Percentiles rank a stretch among this genome's conserved stretches.
phyloP scores from a whole-genome alignment of 345 rosid genomes.

The Pseudoturritis turrita region DNA sequence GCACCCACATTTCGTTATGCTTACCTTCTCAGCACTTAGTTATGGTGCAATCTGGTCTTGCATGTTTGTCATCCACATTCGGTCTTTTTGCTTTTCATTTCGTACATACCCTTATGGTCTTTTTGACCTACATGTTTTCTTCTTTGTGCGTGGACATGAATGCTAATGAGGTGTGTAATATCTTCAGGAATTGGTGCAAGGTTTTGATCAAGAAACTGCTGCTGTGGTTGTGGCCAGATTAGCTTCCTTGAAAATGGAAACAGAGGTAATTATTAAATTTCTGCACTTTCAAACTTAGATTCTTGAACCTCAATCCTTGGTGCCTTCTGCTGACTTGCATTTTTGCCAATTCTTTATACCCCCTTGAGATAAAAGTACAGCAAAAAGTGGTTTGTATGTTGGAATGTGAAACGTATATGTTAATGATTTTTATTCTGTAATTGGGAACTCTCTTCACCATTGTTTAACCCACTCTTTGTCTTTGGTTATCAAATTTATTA shows the following conservation, averaged over 20 bases:
- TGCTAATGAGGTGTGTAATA: constrained; percentile 14
- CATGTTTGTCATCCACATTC: background rate
- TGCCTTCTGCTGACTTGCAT: background rate
- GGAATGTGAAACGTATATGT: no score
- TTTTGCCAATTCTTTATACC: background rate
- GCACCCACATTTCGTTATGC: background rate
- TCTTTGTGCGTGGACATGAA: background rate
- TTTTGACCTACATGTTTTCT: background rate
- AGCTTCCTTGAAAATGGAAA: constrained; percentile 94
- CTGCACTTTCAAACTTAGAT: background rate
- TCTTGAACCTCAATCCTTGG: background rate
- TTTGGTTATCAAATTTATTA: background rate
- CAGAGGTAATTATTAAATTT: constrained; percentile 53
- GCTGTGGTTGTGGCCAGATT: constrained; percentile 97
- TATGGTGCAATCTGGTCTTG: background rate
- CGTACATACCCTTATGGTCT: background rate
- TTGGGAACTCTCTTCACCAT: background rate
- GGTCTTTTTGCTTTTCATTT: background rate
- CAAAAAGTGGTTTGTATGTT: no score
- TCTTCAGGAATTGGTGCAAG: constrained; percentile 81
- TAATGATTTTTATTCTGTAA: background rate
- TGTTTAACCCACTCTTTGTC: background rate
- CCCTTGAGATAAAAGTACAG: no score
- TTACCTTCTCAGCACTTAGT: background rate
- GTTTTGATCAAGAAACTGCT: constrained; percentile 99